A percentile compares a stretch with the other conserved stretches of the same genome.
Evolutionary conservation across 257 asterid species (phyloP).

Genomic region (Gardenia jasminoides): DNA sequence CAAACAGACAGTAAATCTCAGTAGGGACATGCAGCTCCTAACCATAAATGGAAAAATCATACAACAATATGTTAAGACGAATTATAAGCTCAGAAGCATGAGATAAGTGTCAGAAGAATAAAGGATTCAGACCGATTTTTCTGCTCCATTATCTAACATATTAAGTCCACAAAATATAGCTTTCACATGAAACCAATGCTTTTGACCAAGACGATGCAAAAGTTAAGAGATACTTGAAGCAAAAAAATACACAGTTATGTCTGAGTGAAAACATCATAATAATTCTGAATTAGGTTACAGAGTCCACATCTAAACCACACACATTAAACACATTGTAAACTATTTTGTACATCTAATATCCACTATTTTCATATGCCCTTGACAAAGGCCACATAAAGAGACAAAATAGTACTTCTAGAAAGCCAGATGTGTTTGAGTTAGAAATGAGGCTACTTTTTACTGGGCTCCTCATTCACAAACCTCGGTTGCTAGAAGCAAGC

Average conservation of each 20-base stretch:
- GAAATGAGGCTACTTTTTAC: not conserved
- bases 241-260: not conserved
- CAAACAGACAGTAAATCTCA: conserved; percentile 1
- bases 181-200: not conserved
- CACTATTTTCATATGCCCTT: not conserved
- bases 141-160: not conserved
- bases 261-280: not conserved
- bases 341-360: not conserved
- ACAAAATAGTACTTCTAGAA: not conserved
- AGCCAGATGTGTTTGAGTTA: not conserved
- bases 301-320: not conserved
- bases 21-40: not conserved
- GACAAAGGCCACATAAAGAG: not conserved
- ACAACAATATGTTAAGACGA: not conserved
- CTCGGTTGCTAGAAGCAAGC: conserved; percentile 96
- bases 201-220: not conserved
- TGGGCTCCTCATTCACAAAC: conserved; percentile 35
- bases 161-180: not conserved
- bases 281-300: not conserved
- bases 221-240: not conserved
- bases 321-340: not conserved
- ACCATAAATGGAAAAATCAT: not conserved
- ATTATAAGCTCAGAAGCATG: conserved; percentile 3
- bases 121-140: not conserved
- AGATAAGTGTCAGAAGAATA: not conserved